Percentiles rank a stretch among this genome's conserved stretches.
phyloP scores from a whole-genome alignment of 169 alveolate genomes.

The Eimeria acervulina region DNA sequence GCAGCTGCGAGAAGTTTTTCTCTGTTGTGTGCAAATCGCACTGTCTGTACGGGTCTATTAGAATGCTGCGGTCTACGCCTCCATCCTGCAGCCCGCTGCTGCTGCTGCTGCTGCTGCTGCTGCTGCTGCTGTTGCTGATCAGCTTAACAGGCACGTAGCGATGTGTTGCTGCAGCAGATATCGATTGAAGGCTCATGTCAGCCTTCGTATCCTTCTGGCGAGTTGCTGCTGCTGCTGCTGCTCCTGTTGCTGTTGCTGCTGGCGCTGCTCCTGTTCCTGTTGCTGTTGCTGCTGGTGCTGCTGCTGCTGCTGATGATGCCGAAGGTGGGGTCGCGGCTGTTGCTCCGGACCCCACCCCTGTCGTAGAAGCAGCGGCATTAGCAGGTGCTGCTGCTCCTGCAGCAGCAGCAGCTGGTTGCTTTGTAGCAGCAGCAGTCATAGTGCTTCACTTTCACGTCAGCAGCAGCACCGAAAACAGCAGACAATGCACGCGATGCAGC shows the following conservation, averaged over 20 bases:
- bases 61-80: constrained; percentile 27
- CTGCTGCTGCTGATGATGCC: background rate
- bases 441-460: background rate
- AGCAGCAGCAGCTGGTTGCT: constrained; percentile 15
- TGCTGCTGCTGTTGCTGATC: constrained; percentile 31
- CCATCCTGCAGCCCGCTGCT: constrained; percentile 53
- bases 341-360: background rate
- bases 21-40: constrained; percentile 49
- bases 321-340: background rate
- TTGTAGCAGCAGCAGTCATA: constrained; percentile 47
- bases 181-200: background rate
- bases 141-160: constrained; percentile 28
- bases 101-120: constrained; percentile 72
- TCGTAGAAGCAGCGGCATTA: background rate
- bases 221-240: constrained; percentile 22
- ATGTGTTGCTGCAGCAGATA: constrained; percentile 46
- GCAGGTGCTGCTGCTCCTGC: background rate
- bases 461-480: background rate
- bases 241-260: constrained; percentile 4
- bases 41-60: constrained; percentile 32
- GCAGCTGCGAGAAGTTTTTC: background rate
- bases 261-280: background rate
- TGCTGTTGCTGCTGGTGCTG: background rate
- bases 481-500: background rate
- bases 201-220: constrained; percentile 5